Percentiles rank a stretch among this genome's conserved stretches.
Evolutionary conservation across 2,329 filamentous ascomycete genomes (phyloP).

Genomic region (Periconia sp.): DNA sequence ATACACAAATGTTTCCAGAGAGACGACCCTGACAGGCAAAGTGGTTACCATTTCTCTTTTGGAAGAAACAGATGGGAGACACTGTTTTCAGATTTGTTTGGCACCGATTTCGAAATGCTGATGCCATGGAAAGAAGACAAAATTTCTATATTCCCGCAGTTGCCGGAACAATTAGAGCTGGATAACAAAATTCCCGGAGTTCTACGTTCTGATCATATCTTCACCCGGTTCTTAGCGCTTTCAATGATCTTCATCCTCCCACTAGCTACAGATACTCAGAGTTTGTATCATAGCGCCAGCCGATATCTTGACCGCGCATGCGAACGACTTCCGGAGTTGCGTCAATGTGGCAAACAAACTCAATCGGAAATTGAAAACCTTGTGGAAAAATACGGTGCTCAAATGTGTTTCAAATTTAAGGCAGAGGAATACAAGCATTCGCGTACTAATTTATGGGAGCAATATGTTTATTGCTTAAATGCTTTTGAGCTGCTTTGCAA

Average conservation of each 20-base stretch:
- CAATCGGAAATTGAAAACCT: background rate
- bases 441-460: background rate
- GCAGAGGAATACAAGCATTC: background rate
- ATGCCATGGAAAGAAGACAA: no score
- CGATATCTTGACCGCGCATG: background rate
- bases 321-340: background rate
- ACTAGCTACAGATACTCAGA: no score
- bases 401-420: background rate
- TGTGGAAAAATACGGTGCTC: background rate
- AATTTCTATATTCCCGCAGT: no score
- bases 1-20: background rate
- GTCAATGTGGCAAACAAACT: background rate
- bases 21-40: background rate
- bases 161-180: no score
- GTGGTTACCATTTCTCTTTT: background rate
- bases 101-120: background rate
- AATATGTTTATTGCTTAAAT: background rate
- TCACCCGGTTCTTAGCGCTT: no score
- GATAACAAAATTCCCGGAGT: no score
- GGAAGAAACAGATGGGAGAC: constrained; percentile 5
- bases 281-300: background rate
- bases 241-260: no score
- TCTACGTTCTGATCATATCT: no score
- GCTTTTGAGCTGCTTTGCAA: background rate
- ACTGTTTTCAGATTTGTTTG: constrained; percentile 6